A percentile compares a stretch with the other conserved stretches of the same genome.
These are phyloP conservation scores for Puccinia novopanici DNA, from an alignment of 1,284 basidiomycete genomes.

Conservation along the genomic window DNA sequence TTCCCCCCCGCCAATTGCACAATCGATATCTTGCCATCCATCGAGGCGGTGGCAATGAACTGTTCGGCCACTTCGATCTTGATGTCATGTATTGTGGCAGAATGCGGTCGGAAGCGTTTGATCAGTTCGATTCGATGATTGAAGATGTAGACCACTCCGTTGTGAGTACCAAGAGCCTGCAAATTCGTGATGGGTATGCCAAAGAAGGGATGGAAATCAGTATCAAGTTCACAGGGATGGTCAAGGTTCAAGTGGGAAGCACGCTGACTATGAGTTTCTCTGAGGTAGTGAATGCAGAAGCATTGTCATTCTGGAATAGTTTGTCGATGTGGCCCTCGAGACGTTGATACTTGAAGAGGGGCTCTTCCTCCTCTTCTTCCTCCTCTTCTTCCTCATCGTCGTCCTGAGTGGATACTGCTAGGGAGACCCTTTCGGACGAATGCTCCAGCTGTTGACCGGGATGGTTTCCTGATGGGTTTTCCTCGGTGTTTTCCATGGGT, in stretches of 20 bases:
- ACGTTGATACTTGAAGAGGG: constrained; percentile 81
- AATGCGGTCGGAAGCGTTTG: constrained; percentile 87
- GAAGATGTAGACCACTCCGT: constrained; percentile 84
- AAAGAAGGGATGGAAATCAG: neutral
- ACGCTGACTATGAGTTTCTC: constrained; percentile 71
- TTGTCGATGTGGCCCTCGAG: constrained; percentile 74
- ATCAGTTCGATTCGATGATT: constrained; percentile 77
- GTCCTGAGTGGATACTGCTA: neutral
- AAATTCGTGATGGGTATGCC: neutral
- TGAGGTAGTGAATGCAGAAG: constrained; percentile 76
- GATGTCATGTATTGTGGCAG: constrained; percentile 84
- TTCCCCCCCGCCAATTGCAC: constrained; percentile 74
- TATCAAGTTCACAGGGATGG: neutral
- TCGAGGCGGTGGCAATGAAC: constrained; percentile 86
- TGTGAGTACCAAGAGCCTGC: constrained; percentile 79
- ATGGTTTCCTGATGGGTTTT: neutral
- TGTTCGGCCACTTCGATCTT: constrained; percentile 81
- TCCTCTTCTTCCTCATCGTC: neutral
- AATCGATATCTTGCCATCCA: constrained; percentile 91
- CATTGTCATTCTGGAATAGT: constrained; percentile 60
- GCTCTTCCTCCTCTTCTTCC: constrained; percentile 55
- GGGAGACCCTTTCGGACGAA: neutral
- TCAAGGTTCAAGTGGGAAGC: neutral
- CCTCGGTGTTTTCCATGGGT: no score
- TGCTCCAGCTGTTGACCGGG: neutral